Conservation (phyloP, 495 filamentous ascomycete species). For the Xylaria acuta region DNA sequence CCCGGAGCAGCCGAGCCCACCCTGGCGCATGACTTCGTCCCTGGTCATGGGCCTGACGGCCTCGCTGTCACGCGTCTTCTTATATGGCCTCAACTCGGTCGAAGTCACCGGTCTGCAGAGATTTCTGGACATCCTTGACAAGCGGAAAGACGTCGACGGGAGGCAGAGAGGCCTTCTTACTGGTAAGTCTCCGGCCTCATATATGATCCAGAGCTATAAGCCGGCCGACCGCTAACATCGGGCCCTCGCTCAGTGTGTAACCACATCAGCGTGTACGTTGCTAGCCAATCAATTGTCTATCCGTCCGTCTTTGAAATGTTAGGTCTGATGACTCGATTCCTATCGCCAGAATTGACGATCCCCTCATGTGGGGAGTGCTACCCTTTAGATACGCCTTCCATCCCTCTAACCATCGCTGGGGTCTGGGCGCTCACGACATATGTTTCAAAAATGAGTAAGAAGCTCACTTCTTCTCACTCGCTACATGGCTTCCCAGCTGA, state of each 20-base stretch:
- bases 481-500: neutral
- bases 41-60: conserved; percentile 61
- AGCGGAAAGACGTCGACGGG: conserved; percentile 68
- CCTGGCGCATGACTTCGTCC: conserved; percentile 61
- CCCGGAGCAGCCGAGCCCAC: conserved; percentile 50
- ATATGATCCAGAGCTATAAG: neutral
- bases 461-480: neutral
- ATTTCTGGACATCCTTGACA: conserved; percentile 80
- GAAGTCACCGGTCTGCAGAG: conserved; percentile 73
- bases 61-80: conserved; percentile 48
- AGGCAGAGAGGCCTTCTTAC: conserved; percentile 83
- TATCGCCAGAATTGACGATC: conserved; percentile 81
- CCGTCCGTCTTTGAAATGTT: neutral
- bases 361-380: conserved; percentile 87
- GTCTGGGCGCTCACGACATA: conserved; percentile 89
- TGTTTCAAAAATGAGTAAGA: conserved; percentile 76
- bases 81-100: conserved; percentile 59
- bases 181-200: conserved; percentile 55
- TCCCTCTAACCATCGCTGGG: conserved; percentile 80
- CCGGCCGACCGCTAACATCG: conserved; percentile 7
- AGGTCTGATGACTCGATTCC: conserved; percentile 23
- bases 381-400: conserved; percentile 72
- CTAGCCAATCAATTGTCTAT: neutral
- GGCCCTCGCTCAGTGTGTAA: conserved; percentile 79
- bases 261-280: conserved; percentile 91